These are phyloP conservation scores for Aspergillus wentii DNA, from an alignment of 495 filamentous ascomycete genomes.

Conservation along the genomic window DNA sequence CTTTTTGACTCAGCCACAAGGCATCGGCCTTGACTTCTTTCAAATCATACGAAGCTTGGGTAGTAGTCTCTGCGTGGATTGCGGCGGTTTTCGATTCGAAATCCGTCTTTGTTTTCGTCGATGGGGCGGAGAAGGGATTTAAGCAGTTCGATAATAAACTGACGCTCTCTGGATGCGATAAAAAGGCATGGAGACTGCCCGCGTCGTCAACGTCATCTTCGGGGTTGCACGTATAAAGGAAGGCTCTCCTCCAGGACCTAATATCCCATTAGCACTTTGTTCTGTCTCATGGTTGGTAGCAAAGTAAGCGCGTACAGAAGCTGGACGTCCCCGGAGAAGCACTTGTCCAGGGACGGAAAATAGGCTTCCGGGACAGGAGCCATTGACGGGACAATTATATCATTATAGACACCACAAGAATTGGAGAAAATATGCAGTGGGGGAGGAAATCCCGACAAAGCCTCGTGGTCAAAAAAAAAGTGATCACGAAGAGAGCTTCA, in stretches of 20 bases:
- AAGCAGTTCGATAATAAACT: constrained; percentile 60
- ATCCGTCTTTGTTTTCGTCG: constrained; percentile 56
- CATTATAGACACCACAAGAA: constrained; percentile 36
- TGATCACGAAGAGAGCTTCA: constrained; percentile 8
- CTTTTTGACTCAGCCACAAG: constrained; percentile 73
- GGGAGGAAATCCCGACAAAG: constrained; percentile 6
- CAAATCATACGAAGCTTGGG: constrained; percentile 65
- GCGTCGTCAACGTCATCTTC: constrained; percentile 42
- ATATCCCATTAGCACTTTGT: constrained; percentile 10
- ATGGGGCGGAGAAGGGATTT: constrained; percentile 56
- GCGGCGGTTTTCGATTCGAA: constrained; percentile 87
- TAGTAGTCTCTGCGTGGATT: constrained; percentile 74
- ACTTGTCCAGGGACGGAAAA: constrained; percentile 61
- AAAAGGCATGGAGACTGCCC: constrained; percentile 53
- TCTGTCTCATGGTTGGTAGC: constrained; percentile 7
- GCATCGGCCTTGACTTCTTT: constrained; percentile 81
- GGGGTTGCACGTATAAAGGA: constrained; percentile 56
- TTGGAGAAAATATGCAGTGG: constrained; percentile 3
- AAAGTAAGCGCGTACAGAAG: constrained; percentile 45
- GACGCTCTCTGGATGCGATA: constrained; percentile 61
- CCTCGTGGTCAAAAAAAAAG: constrained; percentile 1
- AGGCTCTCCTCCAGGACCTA: constrained; percentile 76
- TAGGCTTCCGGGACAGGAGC: constrained; percentile 57
- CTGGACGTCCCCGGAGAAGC: constrained; percentile 52
- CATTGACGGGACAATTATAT: constrained; percentile 62